Evolutionary conservation across 345 rosid genomes (phyloP), one percentile per base, ranked within the genome.

Genomic region (rapeseed (Brassica napus)): DNA sequence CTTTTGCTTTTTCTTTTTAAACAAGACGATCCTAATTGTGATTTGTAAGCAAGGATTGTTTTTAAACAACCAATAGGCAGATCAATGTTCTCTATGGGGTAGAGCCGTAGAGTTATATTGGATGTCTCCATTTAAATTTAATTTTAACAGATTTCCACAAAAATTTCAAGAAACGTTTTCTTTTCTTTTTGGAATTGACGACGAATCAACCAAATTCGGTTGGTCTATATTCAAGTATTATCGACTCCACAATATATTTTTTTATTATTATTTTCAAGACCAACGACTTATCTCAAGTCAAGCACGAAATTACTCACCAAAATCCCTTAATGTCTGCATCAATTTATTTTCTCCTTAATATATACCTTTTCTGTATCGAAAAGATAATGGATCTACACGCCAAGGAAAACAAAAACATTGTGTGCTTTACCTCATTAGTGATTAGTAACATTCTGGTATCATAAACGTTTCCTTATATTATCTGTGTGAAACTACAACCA

Each of bases 281-380:
- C 65, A 32, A 73, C 59, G 69, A 79, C 78, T 79, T 73, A 6
- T 30, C 31, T 23, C 8, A 68, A 74, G 78, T 73, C 74, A 79
- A 32, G 42, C 49, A 79, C 23, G 75, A 69, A 74, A 74, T 24
- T 74, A 16, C 71, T 74, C 78, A 79, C 75, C 79, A 74, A 68
- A 68, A 23, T 34, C 18, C 69, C 57, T 68, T 67, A 59, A 34
- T 67, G 3, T 66, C 62, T 66, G 73, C 63, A 54, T 23, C 47
- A 55, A 12, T 14, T 16, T 65, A 55, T 2, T 16, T 42, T 4
- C 11, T 16, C 18, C 67, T 14, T 5, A 49, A 34, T 49, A 5
- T 9, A 9, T 24, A 30, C 37, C 12, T 71, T 52, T 39, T 52
- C 10, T 32, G n/a, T 55, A 34, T 71, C 64, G 2, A 54, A 77